These are phyloP conservation scores for Talaromyces adpressus DNA, from an alignment of 495 filamentous ascomycete genomes.

Conservation along the genomic window DNA sequence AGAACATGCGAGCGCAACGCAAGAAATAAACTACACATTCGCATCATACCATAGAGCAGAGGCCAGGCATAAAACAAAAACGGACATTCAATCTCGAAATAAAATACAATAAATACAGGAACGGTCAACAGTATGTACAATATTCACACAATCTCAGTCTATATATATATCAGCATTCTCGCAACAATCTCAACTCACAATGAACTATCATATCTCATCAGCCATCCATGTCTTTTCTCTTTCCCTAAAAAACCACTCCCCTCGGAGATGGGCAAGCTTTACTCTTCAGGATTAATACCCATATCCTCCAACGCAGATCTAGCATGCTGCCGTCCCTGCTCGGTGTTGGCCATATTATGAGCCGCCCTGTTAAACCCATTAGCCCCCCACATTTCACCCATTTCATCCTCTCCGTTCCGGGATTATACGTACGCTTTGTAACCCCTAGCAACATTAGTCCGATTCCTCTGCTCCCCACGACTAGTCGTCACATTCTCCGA, in stretches of 20 bases:
- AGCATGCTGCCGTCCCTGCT: constrained; percentile 2
- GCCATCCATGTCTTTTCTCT: neutral
- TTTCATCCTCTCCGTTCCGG: neutral
- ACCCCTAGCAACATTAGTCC: constrained; percentile 13
- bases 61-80: neutral
- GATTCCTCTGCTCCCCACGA: constrained; percentile 9
- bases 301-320: constrained; percentile 6
- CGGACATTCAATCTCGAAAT: constrained; percentile 1
- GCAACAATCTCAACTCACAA: neutral
- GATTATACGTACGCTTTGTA: constrained; percentile 14
- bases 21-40: neutral
- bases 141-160: neutral
- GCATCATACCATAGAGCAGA: neutral
- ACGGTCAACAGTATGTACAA: neutral
- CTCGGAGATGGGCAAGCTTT: neutral
- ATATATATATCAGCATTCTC: neutral
- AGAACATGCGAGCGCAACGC: constrained; percentile 31
- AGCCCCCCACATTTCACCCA: neutral
- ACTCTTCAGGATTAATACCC: constrained; percentile 6
- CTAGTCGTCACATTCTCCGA: neutral
- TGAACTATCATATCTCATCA: neutral
- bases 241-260: neutral
- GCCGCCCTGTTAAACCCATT: constrained; percentile 2
- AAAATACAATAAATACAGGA: neutral
- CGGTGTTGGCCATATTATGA: constrained; percentile 7